These are phyloP conservation scores for Elaeis oleifera DNA, from an alignment of 202 grass and related monocot genomes.

Conservation along the genomic window DNA sequence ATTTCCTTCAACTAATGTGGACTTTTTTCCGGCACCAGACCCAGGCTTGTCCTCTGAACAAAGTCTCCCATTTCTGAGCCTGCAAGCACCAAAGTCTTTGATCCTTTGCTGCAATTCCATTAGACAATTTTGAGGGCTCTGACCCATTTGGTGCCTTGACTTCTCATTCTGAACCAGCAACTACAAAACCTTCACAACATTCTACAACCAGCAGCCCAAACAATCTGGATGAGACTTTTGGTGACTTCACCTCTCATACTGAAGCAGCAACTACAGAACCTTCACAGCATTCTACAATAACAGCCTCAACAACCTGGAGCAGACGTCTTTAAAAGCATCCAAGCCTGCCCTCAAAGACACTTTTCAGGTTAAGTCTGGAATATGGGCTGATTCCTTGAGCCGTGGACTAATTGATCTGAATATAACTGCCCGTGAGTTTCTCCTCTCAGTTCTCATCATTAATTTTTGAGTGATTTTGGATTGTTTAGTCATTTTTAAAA, in stretches of 20 bases:
- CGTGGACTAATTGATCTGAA: conserved; percentile 96
- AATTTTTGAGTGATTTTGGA: not conserved
- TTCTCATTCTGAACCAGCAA: conserved; percentile 34
- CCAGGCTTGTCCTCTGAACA: conserved; percentile 33
- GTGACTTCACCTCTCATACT: conserved; percentile 59
- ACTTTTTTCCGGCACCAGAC: conserved; percentile 46
- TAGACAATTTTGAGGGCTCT: conserved; percentile 59
- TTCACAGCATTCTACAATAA: conserved; percentile 38
- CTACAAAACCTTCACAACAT: conserved; percentile 19
- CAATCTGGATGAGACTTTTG: conserved; percentile 53
- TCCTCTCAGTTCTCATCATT: not conserved
- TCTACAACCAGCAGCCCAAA: conserved; percentile 32
- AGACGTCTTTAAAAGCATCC: conserved; percentile 35
- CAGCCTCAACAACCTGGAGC: conserved; percentile 28
- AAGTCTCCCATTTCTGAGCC: conserved; percentile 34
- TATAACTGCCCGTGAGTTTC: conserved; percentile 76
- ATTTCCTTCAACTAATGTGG: conserved; percentile 40
- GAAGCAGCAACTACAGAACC: conserved; percentile 32
- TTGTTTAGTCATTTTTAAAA: too few species aligned
- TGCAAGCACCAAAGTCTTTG: conserved; percentile 44
- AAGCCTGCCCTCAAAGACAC: conserved; percentile 34
- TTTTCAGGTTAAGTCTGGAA: conserved; percentile 92
- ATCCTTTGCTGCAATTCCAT: conserved; percentile 72
- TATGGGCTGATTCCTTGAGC: conserved; percentile 94
- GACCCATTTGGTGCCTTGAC: conserved; percentile 75